Conservation (phyloP, 495 filamentous ascomycete genomes). For the Evernia prunastri region DNA sequence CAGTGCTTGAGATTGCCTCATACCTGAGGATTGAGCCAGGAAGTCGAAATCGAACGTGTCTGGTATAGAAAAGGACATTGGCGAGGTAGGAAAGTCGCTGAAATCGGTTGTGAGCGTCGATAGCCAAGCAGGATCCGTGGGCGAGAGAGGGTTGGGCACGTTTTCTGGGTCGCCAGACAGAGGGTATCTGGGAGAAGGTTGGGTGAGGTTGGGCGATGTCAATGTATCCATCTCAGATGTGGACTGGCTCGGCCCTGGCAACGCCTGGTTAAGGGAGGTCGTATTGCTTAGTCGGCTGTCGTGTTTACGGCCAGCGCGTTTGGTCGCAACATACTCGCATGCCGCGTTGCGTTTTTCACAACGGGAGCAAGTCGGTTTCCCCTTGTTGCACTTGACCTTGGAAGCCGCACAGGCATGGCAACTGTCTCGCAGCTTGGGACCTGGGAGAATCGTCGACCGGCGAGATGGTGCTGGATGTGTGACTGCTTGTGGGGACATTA, state of each 20-base stretch:
- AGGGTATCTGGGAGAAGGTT: neutral
- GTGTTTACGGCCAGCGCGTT: conserved; percentile 33
- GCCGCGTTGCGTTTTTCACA: conserved; percentile 45
- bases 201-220: neutral
- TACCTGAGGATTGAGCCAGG: too few species aligned
- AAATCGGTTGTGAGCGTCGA: conserved; percentile 19
- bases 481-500: neutral
- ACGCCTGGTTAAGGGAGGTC: neutral
- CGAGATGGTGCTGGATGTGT: neutral
- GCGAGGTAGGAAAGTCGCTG: conserved; percentile 22
- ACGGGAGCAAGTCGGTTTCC: conserved; percentile 50
- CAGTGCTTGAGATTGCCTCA: too few species aligned
- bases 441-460: neutral
- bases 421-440: conserved; percentile 28
- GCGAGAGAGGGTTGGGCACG: conserved; percentile 14
- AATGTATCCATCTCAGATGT: neutral
- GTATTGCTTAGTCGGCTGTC: conserved; percentile 15
- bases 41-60: conserved; percentile 6
- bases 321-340: conserved; percentile 51
- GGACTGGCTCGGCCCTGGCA: neutral
- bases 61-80: conserved; percentile 16
- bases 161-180: neutral
- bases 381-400: conserved; percentile 52
- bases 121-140: conserved; percentile 11
- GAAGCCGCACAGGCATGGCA: conserved; percentile 30